These are phyloP conservation scores for Dalbergia oliveri DNA, from an alignment of 306 rosid genomes.

Conservation along the genomic window DNA sequence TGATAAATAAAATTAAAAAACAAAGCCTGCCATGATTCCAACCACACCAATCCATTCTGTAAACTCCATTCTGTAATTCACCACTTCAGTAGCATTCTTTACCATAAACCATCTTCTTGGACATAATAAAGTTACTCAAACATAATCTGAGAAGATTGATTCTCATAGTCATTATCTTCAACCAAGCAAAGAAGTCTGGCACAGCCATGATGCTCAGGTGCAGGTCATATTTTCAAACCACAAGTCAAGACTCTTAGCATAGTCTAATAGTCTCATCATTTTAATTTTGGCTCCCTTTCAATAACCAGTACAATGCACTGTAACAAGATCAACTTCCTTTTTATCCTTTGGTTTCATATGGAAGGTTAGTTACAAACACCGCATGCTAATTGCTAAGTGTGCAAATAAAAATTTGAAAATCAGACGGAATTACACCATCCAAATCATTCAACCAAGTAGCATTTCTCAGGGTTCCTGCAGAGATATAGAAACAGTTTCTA, in stretches of 20 bases:
- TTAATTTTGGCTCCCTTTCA: not conserved
- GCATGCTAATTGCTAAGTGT: not conserved
- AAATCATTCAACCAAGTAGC: constrained; percentile 3
- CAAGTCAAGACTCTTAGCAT: not conserved
- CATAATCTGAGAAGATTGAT: not conserved
- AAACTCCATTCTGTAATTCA: too few species aligned
- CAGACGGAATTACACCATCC: not conserved
- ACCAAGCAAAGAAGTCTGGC: not conserved
- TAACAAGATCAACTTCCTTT: not conserved
- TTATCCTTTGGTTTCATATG: not conserved
- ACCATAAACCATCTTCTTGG: constrained; percentile 10
- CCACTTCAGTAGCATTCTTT: not conserved
- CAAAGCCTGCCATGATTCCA: not conserved
- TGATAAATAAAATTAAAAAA: too few species aligned
- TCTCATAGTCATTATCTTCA: too few species aligned
- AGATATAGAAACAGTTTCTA: not conserved
- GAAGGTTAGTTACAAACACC: not conserved
- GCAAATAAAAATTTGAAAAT: not conserved
- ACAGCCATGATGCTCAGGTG: not conserved
- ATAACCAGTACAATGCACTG: not conserved
- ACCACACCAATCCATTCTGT: not conserved
- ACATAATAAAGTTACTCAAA: not conserved
- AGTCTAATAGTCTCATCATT: not conserved
- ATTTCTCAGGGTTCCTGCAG: not conserved
- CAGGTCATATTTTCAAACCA: not conserved